A percentile compares a stretch with the other conserved stretches of the same genome.
Evolutionary conservation across 129 eudicot genomes (phyloP).

Genomic region (Cynara cardunculus): DNA sequence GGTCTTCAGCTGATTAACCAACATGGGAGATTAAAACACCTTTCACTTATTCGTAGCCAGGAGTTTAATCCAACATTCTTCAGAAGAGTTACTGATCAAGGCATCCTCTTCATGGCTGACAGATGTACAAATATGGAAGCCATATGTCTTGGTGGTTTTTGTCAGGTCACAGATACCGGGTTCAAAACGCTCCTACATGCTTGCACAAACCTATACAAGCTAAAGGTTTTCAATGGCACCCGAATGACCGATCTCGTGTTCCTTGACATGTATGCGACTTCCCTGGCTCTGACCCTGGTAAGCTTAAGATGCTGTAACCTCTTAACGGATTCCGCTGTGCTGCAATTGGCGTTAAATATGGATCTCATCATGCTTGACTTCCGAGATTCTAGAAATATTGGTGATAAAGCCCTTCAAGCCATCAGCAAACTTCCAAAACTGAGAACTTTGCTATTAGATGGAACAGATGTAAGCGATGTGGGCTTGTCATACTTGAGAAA

Average conservation of each 20-base stretch:
- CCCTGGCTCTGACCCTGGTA: slow-evolving; percentile 73
- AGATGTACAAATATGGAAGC: slow-evolving; percentile 77
- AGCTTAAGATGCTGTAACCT: slow-evolving; percentile 93
- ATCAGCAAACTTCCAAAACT: slow-evolving; percentile 57
- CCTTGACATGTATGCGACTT: slow-evolving; percentile 84
- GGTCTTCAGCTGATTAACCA: slow-evolving; percentile 78
- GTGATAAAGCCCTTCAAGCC: slow-evolving; percentile 82
- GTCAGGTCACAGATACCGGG: slow-evolving; percentile 94
- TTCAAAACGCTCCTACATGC: slow-evolving; percentile 87
- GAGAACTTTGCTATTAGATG: slow-evolving; percentile 67
- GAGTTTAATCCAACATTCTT: slow-evolving; percentile 77
- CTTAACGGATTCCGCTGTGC: slow-evolving; percentile 60
- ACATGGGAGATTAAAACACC: slow-evolving; percentile 74
- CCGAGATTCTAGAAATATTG: slow-evolving; percentile 81
- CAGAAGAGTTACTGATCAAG: slow-evolving; percentile 92
- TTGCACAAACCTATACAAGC: slow-evolving; percentile 63
- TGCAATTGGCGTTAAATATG: slow-evolving; percentile 52
- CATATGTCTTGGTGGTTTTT: slow-evolving; percentile 91
- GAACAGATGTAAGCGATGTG: slow-evolving; percentile 71
- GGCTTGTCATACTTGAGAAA: slow-evolving; percentile 68
- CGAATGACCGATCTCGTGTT: slow-evolving; percentile 89
- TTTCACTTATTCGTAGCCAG: slow-evolving; percentile 82
- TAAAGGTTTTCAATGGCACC: slow-evolving; percentile 73
- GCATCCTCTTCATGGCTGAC: slow-evolving; percentile 92
- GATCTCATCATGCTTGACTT: slow-evolving; percentile 66